These are phyloP conservation scores for Populus davidiana DNA, from an alignment of 345 rosid species.

Conservation along the genomic window DNA sequence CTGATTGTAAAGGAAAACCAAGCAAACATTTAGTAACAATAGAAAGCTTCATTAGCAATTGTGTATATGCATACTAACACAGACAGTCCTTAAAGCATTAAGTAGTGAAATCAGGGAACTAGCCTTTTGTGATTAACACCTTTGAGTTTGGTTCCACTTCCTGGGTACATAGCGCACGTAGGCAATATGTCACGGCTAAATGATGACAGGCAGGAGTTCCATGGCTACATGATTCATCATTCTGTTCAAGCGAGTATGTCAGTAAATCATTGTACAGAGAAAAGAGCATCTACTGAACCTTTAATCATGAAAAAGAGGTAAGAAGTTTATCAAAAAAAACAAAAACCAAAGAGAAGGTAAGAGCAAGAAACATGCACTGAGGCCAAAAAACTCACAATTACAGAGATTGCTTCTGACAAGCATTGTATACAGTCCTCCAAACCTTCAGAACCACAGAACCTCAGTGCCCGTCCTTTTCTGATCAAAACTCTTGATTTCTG, in stretches of 20 bases:
- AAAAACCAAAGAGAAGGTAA: neutral
- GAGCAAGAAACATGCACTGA: neutral
- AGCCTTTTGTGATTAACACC: slow-evolving; percentile 49
- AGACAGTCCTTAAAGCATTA: slow-evolving; percentile 8
- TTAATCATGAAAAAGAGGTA: neutral
- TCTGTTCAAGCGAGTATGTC: slow-evolving; percentile 35
- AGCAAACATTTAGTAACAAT: slow-evolving; percentile 14
- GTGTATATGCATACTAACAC: neutral
- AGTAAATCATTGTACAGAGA: slow-evolving; percentile 12
- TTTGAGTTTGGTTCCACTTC: slow-evolving; percentile 80
- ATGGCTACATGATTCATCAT: slow-evolving; percentile 15
- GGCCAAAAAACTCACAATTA: slow-evolving; percentile 41
- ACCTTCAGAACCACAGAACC: slow-evolving; percentile 50
- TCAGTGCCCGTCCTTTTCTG: slow-evolving; percentile 53
- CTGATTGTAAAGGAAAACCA: slow-evolving; percentile 39
- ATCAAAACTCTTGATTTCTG: slow-evolving; percentile 61
- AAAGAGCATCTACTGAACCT: too few species aligned
- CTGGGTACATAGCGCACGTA: slow-evolving; percentile 66
- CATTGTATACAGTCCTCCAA: slow-evolving; percentile 50
- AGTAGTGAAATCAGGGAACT: slow-evolving; percentile 30
- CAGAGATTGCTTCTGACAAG: slow-evolving; percentile 67
- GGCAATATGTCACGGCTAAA: slow-evolving; percentile 63
- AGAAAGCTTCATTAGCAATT: neutral
- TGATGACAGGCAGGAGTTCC: slow-evolving; percentile 38
- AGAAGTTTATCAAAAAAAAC: neutral